Conservation (phyloP, 192 early-diverging fungal genomes). For the Entomortierella beljakovae region DNA sequence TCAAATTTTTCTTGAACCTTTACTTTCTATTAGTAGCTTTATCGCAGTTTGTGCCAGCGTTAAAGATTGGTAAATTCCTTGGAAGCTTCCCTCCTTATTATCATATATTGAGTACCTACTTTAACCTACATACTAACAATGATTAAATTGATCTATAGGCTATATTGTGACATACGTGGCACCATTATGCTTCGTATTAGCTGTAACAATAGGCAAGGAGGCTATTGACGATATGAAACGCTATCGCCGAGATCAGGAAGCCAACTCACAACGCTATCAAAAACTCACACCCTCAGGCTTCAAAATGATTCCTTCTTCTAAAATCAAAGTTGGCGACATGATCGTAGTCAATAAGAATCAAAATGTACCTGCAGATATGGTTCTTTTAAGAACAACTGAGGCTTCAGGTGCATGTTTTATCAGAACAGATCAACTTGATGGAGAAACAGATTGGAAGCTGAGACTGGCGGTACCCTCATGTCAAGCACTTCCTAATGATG, state of each 20-base stretch:
- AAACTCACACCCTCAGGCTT: slow-evolving; percentile 63
- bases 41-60: slow-evolving; percentile 91
- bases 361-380: slow-evolving; percentile 91
- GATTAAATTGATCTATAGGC: slow-evolving; percentile 55
- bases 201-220: slow-evolving; percentile 94
- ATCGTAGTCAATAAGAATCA: slow-evolving; percentile 88
- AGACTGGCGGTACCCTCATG: slow-evolving; percentile 84
- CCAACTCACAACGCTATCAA: slow-evolving; percentile 88
- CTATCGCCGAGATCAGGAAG: slow-evolving; percentile 84
- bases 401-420: slow-evolving; percentile 91
- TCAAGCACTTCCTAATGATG: slow-evolving; percentile 76
- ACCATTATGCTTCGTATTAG: slow-evolving; percentile 91
- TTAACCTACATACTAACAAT: not conserved
- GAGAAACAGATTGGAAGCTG: slow-evolving; percentile 98
- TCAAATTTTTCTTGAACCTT: slow-evolving; percentile 96
- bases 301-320: slow-evolving; percentile 78
- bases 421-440: slow-evolving; percentile 96
- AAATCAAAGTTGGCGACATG: slow-evolving; percentile 91
- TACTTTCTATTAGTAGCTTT: slow-evolving; percentile 94
- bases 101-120: not conserved
- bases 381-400: slow-evolving; percentile 89
- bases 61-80: slow-evolving; percentile 74
- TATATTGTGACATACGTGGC: slow-evolving; percentile 93
- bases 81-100: not conserved
- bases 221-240: slow-evolving; percentile 90